Base-by-base conservation (phyloP, 2,329 filamentous ascomycete genomes). In the Xylaria sp. region DNA sequence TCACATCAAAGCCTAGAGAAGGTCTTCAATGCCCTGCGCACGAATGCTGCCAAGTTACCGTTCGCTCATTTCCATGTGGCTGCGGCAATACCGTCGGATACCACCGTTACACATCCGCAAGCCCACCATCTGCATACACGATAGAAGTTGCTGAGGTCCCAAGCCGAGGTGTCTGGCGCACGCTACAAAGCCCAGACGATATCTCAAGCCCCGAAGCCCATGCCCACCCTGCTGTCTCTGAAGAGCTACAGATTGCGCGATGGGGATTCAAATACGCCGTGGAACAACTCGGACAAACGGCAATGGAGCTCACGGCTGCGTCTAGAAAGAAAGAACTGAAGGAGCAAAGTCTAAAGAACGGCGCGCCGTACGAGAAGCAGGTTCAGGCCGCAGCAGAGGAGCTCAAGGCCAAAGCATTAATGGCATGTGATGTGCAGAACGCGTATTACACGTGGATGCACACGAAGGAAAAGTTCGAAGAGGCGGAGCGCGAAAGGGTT, bases 171-270 rank as follows among this genome's bases (percentile, higher is more conserved):
- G 62, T 67, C 12, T 70, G 61, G 68, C 64, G 68, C 13, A 51
- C 41, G 15, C 36, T 70, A 13, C 41, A 46, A 39, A 62, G 51
- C 28, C 58, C 62, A 28, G 64, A 70, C 13, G 62, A 70, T 23
- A 33, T 70, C 8, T 20, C 57, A 10, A 25, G 46, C 33, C 3
- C 23, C 8, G 25, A 25, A 23, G 20, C 28, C 33, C 28, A 48
- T 18, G 41, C 8, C 10, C 23, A 64, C 15, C 25, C 43, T 13
- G 15, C 49, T 18, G n/a, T 20, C n/a, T 70, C 68, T 9, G 68
- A 67, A 28, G 57, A 67, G 48, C 52, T 70, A 25, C 61, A 52
- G 39, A 67, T 68, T 23, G 61, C 57, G 36, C 68, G 62, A 2
- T 52, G 49, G n/a, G 56, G 68, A 6, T 46, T 58, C 2, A 49